These are phyloP conservation scores for Cryphonectria nitschkei DNA, from an alignment of 2,329 filamentous ascomycete species.

Conservation along the genomic window DNA sequence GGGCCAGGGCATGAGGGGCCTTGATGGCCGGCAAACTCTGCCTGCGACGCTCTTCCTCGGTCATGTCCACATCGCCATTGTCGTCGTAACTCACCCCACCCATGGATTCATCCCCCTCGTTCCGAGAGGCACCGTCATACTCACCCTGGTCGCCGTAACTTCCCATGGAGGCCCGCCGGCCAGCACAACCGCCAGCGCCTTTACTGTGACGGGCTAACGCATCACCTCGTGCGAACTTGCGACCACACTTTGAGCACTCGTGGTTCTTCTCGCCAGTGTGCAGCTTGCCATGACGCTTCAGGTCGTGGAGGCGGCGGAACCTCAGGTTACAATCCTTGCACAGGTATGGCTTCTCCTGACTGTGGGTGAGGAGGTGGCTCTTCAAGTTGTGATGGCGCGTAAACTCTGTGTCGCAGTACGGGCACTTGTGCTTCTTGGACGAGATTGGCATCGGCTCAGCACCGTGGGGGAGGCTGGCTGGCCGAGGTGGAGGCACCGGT, in stretches of 20 bases:
- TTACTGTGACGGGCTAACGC: slow-evolving; percentile 94
- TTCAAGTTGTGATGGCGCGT: slow-evolving; percentile 97
- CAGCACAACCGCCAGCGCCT: slow-evolving; percentile 92
- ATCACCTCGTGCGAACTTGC: slow-evolving; percentile 93
- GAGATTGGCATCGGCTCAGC: slow-evolving; percentile 65
- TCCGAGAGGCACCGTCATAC: slow-evolving; percentile 56
- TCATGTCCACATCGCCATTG: slow-evolving; percentile 63
- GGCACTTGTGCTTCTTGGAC: slow-evolving; percentile 91
- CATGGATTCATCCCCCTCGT: slow-evolving; percentile 61
- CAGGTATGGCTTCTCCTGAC: slow-evolving; percentile 96
- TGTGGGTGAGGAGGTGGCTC: slow-evolving; percentile 94
- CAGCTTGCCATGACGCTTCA: slow-evolving; percentile 95
- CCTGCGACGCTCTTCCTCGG: slow-evolving; percentile 62
- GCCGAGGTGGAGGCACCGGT: slow-evolving; percentile 48
- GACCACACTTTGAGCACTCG: slow-evolving; percentile 90
- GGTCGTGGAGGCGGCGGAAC: slow-evolving; percentile 88
- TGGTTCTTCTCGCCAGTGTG: slow-evolving; percentile 97
- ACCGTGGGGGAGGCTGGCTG: slow-evolving; percentile 58
- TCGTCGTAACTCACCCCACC: slow-evolving; percentile 60
- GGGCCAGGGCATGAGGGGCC: slow-evolving; percentile 66
- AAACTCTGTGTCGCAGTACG: slow-evolving; percentile 95
- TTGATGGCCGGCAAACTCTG: slow-evolving; percentile 77
- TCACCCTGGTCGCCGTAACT: slow-evolving; percentile 82
- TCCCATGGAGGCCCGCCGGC: slow-evolving; percentile 82
- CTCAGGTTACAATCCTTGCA: slow-evolving; percentile 92